Base-by-base conservation (phyloP, 2,329 filamentous ascomycete genomes). In the Arachnopeziza araneosa region DNA sequence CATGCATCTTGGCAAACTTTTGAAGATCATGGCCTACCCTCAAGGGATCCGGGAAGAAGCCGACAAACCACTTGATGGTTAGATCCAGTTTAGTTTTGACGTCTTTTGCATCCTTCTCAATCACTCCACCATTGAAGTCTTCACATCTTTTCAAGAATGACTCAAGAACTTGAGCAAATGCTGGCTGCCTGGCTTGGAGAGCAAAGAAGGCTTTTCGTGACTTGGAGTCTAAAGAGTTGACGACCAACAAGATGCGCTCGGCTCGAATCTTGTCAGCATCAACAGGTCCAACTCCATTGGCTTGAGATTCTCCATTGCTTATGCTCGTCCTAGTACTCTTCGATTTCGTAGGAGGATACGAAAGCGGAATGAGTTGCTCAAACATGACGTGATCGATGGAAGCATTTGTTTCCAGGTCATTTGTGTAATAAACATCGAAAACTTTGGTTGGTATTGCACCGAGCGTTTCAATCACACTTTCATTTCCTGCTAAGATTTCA, bases 1-100 rank as follows among this genome's bases (percentile, higher is more conserved):
- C 93, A 69, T 98, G 91, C 67, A 88, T 81, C 74, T 93, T 96
- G 48, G 91, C 92, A 71, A 97, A 98, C 69, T 90, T 96, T 76
- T 90, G 87, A 14, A 99, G 78, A 73, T 98, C 92, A 19, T 85
- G 83, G 36, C 83, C 84, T 21, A 90, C 87, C 66, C 88, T 86
- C 56, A 83, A 73, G 0, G 85, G 77, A 67, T 99, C 93, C 0
- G 93, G 90, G 57, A 96, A 84, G 59, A 87, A 87, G 63, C 86
- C 85, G 4, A 86, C 82, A 50, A 96, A 78, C 71, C 87, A 90
- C 56, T 88, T 80, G 52, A 96, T 85, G 14, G 91, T 84, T 66
- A 83, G 86, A 60, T 86, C 84, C 30, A 99, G 81, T 58, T 87
- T 87, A 10, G 80, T 78, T 67, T 91, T 91, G 66, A 80, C 79